These are phyloP conservation scores for Schizopora paradoxa DNA, from an alignment of 1,284 basidiomycete species.

Conservation along the genomic window DNA sequence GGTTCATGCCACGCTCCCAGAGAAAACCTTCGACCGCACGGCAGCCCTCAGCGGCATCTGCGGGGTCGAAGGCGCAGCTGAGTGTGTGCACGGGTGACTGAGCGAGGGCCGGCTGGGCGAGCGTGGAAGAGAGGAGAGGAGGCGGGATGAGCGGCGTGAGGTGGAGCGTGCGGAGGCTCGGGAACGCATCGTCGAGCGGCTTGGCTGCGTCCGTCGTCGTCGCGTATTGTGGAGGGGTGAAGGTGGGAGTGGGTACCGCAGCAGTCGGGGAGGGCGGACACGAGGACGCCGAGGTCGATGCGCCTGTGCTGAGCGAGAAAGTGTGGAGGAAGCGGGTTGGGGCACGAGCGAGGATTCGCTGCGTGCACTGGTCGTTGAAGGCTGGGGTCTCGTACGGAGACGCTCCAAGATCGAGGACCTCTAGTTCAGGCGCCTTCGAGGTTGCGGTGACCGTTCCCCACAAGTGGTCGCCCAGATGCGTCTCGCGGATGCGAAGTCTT, in stretches of 20 bases:
- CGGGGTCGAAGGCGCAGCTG: slow-evolving; percentile 52
- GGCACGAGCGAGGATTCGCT: slow-evolving; percentile 54
- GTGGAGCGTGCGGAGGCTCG: slow-evolving; percentile 47
- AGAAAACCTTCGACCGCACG: slow-evolving; percentile 52
- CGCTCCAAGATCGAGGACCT: slow-evolving; percentile 55
- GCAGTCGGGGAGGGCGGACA: slow-evolving; percentile 2
- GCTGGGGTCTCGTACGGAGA: slow-evolving; percentile 50
- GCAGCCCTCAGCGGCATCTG: slow-evolving; percentile 55
- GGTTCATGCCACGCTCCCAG: slow-evolving; percentile 42
- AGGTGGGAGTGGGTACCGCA: neutral
- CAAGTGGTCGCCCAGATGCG: slow-evolving; percentile 58
- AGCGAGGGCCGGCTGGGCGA: slow-evolving; percentile 43
- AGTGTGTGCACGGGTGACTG: slow-evolving; percentile 56
- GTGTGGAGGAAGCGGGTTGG: slow-evolving; percentile 48
- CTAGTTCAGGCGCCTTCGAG: slow-evolving; percentile 41
- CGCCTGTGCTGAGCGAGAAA: slow-evolving; percentile 48
- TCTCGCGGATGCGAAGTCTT: slow-evolving; percentile 58
- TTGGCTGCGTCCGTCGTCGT: neutral
- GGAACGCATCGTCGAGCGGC: slow-evolving; percentile 29
- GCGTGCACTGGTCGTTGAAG: slow-evolving; percentile 47
- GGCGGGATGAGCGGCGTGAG: slow-evolving; percentile 59
- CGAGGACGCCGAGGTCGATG: slow-evolving; percentile 32
- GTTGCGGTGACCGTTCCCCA: slow-evolving; percentile 32
- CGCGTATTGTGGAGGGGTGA: neutral
- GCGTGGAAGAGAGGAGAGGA: slow-evolving; percentile 52